These are phyloP conservation scores for Coprinopsis marcescibilis DNA, from an alignment of 768 basidiomycete species.

Conservation along the genomic window DNA sequence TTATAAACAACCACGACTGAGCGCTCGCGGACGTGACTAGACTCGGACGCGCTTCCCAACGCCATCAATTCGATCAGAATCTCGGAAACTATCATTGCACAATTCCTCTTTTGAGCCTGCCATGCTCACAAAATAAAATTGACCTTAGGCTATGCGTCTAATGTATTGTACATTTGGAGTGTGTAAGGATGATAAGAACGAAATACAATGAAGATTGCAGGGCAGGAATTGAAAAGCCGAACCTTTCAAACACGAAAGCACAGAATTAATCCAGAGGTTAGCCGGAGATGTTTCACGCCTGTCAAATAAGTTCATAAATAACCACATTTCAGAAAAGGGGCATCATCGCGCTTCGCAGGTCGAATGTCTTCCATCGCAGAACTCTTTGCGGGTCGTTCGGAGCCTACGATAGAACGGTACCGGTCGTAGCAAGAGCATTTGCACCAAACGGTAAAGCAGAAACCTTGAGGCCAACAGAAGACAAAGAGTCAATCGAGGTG, in stretches of 20 bases:
- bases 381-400: conserved; percentile 12
- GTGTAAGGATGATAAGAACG: neutral
- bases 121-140: neutral
- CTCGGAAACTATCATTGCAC: neutral
- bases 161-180: conserved; percentile 1
- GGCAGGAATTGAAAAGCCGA: neutral
- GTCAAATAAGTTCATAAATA: conserved; percentile 39
- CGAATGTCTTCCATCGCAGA: neutral
- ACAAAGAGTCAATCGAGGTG: conserved; percentile 28
- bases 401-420: conserved; percentile 36
- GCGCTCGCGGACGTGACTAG: neutral
- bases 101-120: neutral
- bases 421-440: conserved; percentile 48
- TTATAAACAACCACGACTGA: too few species aligned
- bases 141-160: conserved; percentile 1
- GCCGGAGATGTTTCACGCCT: conserved; percentile 17
- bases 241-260: neutral
- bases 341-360: conserved; percentile 4
- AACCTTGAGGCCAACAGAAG: too few species aligned
- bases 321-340: conserved; percentile 10
- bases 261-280: neutral
- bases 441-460: conserved; percentile 63
- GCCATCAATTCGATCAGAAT: neutral
- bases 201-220: neutral
- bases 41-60: neutral